Evolutionary conservation across 225 moss, liverwort and hornwort genomes (phyloP).

Genomic region (Climacium dendroides): DNA sequence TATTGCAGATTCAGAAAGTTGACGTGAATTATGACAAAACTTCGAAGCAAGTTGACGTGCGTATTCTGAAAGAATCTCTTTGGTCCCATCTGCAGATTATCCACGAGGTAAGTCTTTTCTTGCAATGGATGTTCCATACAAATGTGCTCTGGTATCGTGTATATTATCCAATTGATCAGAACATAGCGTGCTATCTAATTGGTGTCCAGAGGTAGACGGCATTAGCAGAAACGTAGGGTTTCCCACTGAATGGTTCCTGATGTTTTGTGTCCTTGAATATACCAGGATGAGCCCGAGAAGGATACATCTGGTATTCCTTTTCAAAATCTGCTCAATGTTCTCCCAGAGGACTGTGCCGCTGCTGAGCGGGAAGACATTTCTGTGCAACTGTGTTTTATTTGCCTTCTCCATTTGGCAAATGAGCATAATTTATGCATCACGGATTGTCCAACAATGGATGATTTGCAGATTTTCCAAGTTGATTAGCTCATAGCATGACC

Average conservation of each 20-base stretch:
- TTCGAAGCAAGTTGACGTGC: constrained; percentile 90
- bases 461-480: constrained; percentile 54
- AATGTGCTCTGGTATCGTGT: background rate
- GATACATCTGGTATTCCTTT: constrained; percentile 54
- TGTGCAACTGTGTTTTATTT: constrained; percentile 86
- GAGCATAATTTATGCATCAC: constrained; percentile 65
- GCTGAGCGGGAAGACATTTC: constrained; percentile 83
- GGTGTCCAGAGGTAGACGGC: background rate
- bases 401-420: constrained; percentile 93
- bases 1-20: constrained; percentile 59
- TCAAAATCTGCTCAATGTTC: constrained; percentile 55
- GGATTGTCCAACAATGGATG: constrained; percentile 73
- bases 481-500: constrained; percentile 1
- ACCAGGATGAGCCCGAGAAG: constrained; percentile 12
- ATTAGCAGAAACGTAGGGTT: background rate
- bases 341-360: constrained; percentile 72
- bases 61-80: constrained; percentile 65
- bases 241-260: background rate
- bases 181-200: background rate
- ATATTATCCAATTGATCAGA: background rate
- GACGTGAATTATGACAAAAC: constrained; percentile 69
- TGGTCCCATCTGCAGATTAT: constrained; percentile 70
- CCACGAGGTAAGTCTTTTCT: constrained; percentile 9
- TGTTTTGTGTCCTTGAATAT: background rate
- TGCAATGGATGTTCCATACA: background rate